Base-by-base conservation (phyloP, 2,329 filamentous ascomycete species). In the Clarireedia paspali region DNA sequence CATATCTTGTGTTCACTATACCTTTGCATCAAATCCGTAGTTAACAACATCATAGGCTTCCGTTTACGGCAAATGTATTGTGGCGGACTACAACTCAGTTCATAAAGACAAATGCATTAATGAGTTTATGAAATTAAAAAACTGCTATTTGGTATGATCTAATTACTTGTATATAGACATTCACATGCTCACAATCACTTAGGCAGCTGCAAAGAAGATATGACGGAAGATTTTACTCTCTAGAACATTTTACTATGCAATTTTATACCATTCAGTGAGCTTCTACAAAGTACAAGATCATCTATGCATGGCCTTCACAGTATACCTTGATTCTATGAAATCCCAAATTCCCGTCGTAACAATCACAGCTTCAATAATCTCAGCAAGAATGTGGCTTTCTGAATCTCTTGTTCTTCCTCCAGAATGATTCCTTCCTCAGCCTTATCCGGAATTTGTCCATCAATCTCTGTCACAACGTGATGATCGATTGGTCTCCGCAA, bases 61-160 rank as follows among this genome's bases (percentile, higher is more conserved):
- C 2, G 77, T 82, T 12, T 99, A 97, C 68, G 94, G 92, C 63
- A 91, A 91, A 76, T 99, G 94, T 70, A 85, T 99, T 61, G 81
- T 92, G 50, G 82, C 83, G 40, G 92, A 97, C 68, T 97, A 95
- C 73, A 92, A 92, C 68, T 83, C 90, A 4, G 83, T 96, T 3
- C 82, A 91, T 64, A 95, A 95, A 69, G 89, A 96, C 68, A 94
- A 94, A 77, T 99, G 94, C 68, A 78, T 79, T 4, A 83, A 83
- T 57, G 91, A 96, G 68, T 97, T 99, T 64, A 76, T 94, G 71
- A 83, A 75, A 62, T 71, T 97, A 49, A 96, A 95, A 70, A 79
- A 95, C 63, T 97, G 92, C 69, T 95, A 90, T 68, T 67, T 95
- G 67, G 91, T 96, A 77, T 66, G 80, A 42, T 55, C 23, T 6